These are phyloP conservation scores for Sporothrix variecibatus DNA, from an alignment of 2,329 filamentous ascomycete species.

Conservation along the genomic window DNA sequence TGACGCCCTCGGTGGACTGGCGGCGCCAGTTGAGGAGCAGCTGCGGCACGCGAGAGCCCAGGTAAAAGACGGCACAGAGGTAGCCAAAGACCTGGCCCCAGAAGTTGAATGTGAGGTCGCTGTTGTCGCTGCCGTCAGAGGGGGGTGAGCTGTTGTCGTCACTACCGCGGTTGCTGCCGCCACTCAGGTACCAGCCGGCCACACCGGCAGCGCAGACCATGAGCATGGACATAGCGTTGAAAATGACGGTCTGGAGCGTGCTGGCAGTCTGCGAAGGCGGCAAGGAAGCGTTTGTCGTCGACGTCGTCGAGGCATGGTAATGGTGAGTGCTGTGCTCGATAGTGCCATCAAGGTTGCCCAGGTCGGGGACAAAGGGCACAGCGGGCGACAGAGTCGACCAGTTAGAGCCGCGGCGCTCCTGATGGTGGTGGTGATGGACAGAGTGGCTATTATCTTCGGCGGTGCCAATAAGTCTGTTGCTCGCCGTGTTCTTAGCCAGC, in stretches of 20 bases:
- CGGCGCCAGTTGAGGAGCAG: slow-evolving; percentile 88
- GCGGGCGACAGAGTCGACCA: slow-evolving; percentile 75
- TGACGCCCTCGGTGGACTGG: slow-evolving; percentile 90
- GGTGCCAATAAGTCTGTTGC: slow-evolving; percentile 34
- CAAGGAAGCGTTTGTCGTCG: background rate
- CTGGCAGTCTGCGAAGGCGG: slow-evolving; percentile 44
- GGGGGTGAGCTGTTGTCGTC: slow-evolving; percentile 44
- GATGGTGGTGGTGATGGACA: slow-evolving; percentile 42
- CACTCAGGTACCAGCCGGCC: slow-evolving; percentile 79
- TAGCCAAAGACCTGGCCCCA: slow-evolving; percentile 92
- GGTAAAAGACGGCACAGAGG: slow-evolving; percentile 84
- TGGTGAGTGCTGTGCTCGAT: background rate
- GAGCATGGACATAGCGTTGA: slow-evolving; percentile 74
- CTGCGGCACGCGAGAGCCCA: slow-evolving; percentile 86
- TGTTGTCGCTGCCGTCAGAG: slow-evolving; percentile 26
- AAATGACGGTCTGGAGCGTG: slow-evolving; percentile 59
- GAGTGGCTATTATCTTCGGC: slow-evolving; percentile 32
- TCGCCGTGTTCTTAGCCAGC: slow-evolving; percentile 24
- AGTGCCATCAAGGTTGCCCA: background rate
- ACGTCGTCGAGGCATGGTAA: background rate
- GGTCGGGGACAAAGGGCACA: slow-evolving; percentile 55
- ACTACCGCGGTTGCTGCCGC: slow-evolving; percentile 48
- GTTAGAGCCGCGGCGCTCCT: slow-evolving; percentile 54
- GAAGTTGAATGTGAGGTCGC: slow-evolving; percentile 65
- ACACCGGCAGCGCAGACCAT: slow-evolving; percentile 84